A percentile compares a stretch with the other conserved stretches of the same genome.
phyloP scores from a whole-genome alignment of 1,284 basidiomycete species.

The Sparassis latifolia region DNA sequence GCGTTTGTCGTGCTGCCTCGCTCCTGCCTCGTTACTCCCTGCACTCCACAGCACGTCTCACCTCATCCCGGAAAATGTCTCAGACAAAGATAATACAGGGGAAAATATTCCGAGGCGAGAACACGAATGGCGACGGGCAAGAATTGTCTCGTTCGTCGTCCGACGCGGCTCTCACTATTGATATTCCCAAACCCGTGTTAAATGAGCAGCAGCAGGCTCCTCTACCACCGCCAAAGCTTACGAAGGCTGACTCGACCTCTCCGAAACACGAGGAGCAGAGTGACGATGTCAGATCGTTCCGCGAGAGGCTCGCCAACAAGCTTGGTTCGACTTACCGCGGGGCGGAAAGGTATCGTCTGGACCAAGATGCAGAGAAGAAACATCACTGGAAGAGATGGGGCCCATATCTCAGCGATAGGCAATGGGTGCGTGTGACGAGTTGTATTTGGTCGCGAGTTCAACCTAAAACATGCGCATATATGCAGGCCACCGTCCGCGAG shows the following conservation, averaged over 20 bases:
- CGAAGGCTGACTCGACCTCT: conserved; percentile 31
- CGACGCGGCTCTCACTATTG: conserved; percentile 62
- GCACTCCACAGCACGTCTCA: background rate
- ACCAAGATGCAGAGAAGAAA: conserved; percentile 59
- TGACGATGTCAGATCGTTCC: conserved; percentile 34
- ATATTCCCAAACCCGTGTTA: conserved; percentile 57
- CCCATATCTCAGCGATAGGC: conserved; percentile 92
- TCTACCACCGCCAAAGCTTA: conserved; percentile 30
- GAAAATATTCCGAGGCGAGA: conserved; percentile 62
- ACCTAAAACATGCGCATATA: conserved; percentile 6
- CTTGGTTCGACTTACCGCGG: conserved; percentile 60
- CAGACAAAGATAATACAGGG: conserved; percentile 64
- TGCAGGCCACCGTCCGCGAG: conserved; percentile 91
- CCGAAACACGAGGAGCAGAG: conserved; percentile 17
- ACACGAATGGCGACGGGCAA: conserved; percentile 11
- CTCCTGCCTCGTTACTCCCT: conserved; percentile 20
- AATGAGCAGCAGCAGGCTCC: conserved; percentile 8
- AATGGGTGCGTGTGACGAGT: conserved; percentile 72
- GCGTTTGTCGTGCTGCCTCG: conserved; percentile 10
- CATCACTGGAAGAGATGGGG: conserved; percentile 98
- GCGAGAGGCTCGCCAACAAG: conserved; percentile 51
- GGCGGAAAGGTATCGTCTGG: conserved; percentile 65
- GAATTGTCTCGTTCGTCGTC: conserved; percentile 24
- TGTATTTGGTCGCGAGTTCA: background rate
- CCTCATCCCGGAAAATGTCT: conserved; percentile 20